phyloP scores from a whole-genome alignment of 768 basidiomycete species.

The Podaxis sp. region DNA sequence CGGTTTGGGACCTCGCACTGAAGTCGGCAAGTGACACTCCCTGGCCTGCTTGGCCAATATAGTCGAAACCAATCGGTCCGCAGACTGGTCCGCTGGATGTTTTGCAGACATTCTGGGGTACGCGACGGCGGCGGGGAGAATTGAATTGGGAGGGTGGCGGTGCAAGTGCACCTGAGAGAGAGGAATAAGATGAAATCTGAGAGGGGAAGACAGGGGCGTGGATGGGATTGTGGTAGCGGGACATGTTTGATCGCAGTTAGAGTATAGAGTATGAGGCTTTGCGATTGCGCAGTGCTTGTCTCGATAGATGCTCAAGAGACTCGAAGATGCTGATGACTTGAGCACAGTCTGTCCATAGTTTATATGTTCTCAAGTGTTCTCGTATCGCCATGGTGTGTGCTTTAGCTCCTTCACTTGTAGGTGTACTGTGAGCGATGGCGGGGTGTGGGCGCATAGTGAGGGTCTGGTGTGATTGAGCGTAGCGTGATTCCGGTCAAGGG shows the following conservation, averaged over 20 bases:
- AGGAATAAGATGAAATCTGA: slow-evolving; percentile 11
- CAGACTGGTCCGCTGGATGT: background rate
- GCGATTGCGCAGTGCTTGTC: background rate
- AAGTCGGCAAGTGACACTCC: slow-evolving; percentile 15
- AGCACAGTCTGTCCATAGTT: background rate
- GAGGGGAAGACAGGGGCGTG: slow-evolving; percentile 13
- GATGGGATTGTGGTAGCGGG: slow-evolving; percentile 13
- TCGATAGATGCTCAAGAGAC: background rate
- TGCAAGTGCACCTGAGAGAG: slow-evolving; percentile 11
- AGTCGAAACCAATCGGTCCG: slow-evolving; percentile 6
- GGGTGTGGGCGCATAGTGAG: background rate
- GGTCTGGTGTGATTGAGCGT: background rate
- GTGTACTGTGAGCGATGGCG: background rate
- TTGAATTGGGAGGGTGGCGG: slow-evolving; percentile 6
- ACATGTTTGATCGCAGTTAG: slow-evolving; percentile 9
- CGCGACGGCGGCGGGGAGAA: slow-evolving; percentile 2
- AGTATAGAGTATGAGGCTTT: slow-evolving; percentile 9
- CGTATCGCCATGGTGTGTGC: background rate
- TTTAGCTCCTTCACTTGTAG: background rate
- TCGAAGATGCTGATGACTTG: background rate
- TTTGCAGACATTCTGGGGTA: slow-evolving; percentile 8
- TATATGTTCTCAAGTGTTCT: background rate
- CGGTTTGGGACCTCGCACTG: slow-evolving; percentile 2
- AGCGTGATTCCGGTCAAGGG: slow-evolving; percentile 14
- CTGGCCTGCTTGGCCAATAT: slow-evolving; percentile 8